phyloP scores from a whole-genome alignment of 2,329 filamentous ascomycete genomes.

The Pseudopyricularia javanii region DNA sequence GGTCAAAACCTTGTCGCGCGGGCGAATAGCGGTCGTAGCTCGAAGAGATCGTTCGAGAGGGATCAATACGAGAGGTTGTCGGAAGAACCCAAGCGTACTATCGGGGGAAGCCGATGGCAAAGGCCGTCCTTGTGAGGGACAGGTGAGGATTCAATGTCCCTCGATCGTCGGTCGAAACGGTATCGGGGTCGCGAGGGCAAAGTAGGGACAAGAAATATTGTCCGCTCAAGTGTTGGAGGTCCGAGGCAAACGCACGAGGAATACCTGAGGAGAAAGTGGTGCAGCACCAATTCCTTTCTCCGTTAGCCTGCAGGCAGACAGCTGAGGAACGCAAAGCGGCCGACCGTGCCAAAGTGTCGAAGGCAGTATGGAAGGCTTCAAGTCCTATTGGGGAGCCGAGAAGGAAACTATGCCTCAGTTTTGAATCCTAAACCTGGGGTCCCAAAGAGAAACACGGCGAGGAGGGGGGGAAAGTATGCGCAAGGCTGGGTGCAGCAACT shows the following conservation, averaged over 20 bases:
- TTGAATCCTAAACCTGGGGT: not conserved
- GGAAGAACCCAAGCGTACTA: not conserved
- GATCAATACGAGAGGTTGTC: too few relatives aligned
- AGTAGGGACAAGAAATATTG: not conserved
- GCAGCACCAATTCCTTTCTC: not conserved
- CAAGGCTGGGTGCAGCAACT: constrained; percentile 2
- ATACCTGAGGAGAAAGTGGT: not conserved
- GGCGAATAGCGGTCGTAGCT: not conserved
- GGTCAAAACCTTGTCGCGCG: not conserved
- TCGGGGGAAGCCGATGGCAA: not conserved
- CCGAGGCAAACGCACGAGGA: not conserved
- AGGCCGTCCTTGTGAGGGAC: not conserved
- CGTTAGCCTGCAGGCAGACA: not conserved
- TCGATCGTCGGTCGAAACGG: not conserved
- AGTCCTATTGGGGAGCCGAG: not conserved
- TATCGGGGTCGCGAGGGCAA: not conserved
- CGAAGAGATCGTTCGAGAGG: not conserved
- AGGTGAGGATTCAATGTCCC: not conserved
- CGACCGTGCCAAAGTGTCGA: not conserved
- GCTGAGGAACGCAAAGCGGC: not conserved
- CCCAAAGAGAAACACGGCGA: not conserved
- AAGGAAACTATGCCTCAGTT: not conserved
- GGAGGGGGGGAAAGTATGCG: not conserved
- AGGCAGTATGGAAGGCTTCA: not conserved
- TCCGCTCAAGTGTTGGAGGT: not conserved